These are phyloP conservation scores for Spizellomyces punctatus DNA, from an alignment of 192 early-diverging fungal species.

Conservation along the genomic window DNA sequence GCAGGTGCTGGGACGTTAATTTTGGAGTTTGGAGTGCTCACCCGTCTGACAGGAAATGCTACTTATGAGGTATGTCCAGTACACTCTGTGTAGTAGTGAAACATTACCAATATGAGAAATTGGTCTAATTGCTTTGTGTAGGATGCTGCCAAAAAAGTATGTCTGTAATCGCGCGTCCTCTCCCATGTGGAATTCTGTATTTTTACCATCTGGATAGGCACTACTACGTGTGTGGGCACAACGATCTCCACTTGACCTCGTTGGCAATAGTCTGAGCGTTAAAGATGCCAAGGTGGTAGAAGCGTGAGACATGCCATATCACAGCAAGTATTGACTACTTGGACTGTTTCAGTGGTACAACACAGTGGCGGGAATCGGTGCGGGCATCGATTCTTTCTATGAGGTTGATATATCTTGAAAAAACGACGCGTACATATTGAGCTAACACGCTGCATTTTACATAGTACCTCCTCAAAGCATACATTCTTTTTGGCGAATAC, in stretches of 20 bases:
- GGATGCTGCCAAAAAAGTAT: conserved; percentile 36
- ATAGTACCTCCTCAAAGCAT: conserved; percentile 86
- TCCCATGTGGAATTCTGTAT: too few relatives aligned
- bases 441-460: not conserved
- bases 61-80: conserved; percentile 67
- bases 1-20: conserved; percentile 91
- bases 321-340: conserved; percentile 19
- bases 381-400: conserved; percentile 90
- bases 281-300: conserved; percentile 48
- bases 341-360: conserved; percentile 64
- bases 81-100: not conserved
- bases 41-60: conserved; percentile 77
- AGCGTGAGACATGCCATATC: conserved; percentile 7
- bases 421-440: not conserved
- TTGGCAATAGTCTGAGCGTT: conserved; percentile 84
- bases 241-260: conserved; percentile 70
- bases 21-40: conserved; percentile 91
- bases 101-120: not conserved
- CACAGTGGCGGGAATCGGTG: conserved; percentile 74
- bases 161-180: not conserved
- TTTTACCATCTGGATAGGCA: conserved; percentile 40
- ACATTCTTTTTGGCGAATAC: conserved; percentile 83
- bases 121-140: not conserved
- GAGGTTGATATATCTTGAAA: conserved; percentile 34
- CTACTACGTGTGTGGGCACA: conserved; percentile 76